Evolutionary conservation across 2,329 filamentous ascomycete genomes (phyloP), one percentile per base, ranked within the genome.

Genomic region (Penicillium sp.): DNA sequence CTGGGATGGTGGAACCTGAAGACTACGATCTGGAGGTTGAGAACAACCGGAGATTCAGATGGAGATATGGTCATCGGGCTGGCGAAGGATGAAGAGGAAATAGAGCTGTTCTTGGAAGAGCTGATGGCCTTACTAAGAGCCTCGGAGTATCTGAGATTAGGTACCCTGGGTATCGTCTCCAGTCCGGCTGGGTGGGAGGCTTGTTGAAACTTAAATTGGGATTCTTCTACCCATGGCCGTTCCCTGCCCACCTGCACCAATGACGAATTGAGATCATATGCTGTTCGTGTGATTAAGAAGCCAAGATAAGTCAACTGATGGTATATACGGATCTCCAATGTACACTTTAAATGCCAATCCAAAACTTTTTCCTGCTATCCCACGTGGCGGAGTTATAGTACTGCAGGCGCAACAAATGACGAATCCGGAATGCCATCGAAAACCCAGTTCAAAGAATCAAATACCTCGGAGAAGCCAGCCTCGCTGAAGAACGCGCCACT

Each of bases 401-500:
- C 65, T 16, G 72, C 70, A 10, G 74, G 73, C n/a, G 71, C 73
- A 41, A 71, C 71, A 58, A 77, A 75, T 9, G 72, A 90, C 11
- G 72, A 90, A 72, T 92, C 89, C 56, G 94, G 81, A 40, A 93
- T 83, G 16, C 90, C 90, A 72, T 96, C 92, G 66, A 96, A 82
- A 80, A 96, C 92, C 92, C 93, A 96, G 72, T 93, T 91, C 65
- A 96, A 85, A 0, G 92, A 91, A 75, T 96, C 92, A 71, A 96
- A 96, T 61, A 95, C 91, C 59, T 89, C 84, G 43, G 83, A 85
- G 60, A 90, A 89, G 65, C 83, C 82, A 59, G 78, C 69, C 53
- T 76, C 75, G 33, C 69, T 73, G 59, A 77, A 74, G 37, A 77
- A 76, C 2, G 70, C 70, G 39, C 69, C 70, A 35, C 69, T 66